Evolutionary conservation across 2,329 filamentous ascomycete genomes (phyloP), one percentile per base, ranked within the genome.

Genomic region (Aspergillus awamori): DNA sequence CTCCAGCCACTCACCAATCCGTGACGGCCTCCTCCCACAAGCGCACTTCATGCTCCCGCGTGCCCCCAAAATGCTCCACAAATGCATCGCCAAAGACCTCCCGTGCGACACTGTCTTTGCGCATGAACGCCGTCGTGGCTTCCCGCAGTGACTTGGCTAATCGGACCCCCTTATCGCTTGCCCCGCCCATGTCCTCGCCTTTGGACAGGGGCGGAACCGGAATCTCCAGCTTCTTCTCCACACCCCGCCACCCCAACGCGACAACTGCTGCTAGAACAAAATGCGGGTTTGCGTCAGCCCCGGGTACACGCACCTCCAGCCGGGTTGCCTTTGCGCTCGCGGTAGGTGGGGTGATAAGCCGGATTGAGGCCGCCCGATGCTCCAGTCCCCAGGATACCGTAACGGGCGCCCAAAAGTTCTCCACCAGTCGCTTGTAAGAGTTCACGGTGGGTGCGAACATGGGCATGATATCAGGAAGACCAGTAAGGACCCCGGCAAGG

Each of bases 401-500:
- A 5, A 99, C 95, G 0, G 95, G 95, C 0, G 95, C 95, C 95
- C 95, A 99, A 79, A 97, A 98, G 80, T 98, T 98, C 81, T 99
- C 95, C 2, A 99, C 95, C 0, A 99, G 85, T 3, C 95, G 89
- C 80, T 99, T 99, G 83, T 99, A 99, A 63, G 92, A 96, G 83
- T 99, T 99, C 72, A 99, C 86, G 1, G 92, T 99, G 0, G 95
- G 95, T 0, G 94, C 95, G 11, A 99, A 83, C 61, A 98, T 83
- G 0, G 95, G 95, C 95, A 99, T 99, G 67, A 98, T 87, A 72
- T 97, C 92, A 2, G 95, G 92, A 4, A 99, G 84, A 13, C 94
- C 95, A 24, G 92, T 89, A 0, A 99, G 84, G 1, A 99, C 78
- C 7, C 95, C 95, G 0, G 95, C 95, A 0, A 99, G 86, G 80